Base-by-base conservation (phyloP, 1,284 basidiomycete species). In the Sporisorium scitamineum region DNA sequence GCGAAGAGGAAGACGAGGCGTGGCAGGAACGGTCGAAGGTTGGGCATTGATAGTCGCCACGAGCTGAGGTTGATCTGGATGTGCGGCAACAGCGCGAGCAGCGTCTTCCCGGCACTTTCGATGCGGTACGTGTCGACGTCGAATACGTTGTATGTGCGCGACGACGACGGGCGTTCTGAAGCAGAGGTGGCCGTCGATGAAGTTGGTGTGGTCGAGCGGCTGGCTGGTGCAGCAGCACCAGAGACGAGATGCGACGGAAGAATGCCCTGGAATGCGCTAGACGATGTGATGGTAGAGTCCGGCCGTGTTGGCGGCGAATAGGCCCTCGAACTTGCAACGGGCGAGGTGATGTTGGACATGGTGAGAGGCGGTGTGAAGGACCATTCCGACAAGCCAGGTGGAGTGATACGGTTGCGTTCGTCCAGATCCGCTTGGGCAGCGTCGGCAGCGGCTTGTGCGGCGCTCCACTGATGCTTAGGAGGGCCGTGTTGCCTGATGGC, bases 401-500 rank as follows among this genome's bases (percentile, higher is more conserved):
- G 70, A n/a, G 75, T 70, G 51, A 60, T 60, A 24, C 61, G 57
- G 24, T 54, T 55, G 42, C 51, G 59, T 27, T 70, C 62, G 37
- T 74, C 66, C 29, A 47, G 22, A 22, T 54, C 54, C n/a, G 52
- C 56, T 32, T 70, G 54, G 2, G 54, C 68, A 13, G 73, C 79
- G 26, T 81, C 79, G 18, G 79, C 79, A 4, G 65, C 68, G 10
- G 76, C 78, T 56, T 79, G 80, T 7, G 80, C 77, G 13, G 73
- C 72, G 31, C 76, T 78, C 79, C 79, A 81, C 27, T 66, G 74
- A 65, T 80, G 80, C 48, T 71, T 71, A 5, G 68, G 72, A 16
- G 73, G 61, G 11, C 67, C 66, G 26, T 75, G 63, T 24, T 63
- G 61, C 29, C 48, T 61, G 18, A 44, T 31, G 8, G 42, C 32